Evolutionary conservation across 257 asterid species (phyloP), one percentile per base, ranked within the genome.

Genomic region (Fraxinus anomala): DNA sequence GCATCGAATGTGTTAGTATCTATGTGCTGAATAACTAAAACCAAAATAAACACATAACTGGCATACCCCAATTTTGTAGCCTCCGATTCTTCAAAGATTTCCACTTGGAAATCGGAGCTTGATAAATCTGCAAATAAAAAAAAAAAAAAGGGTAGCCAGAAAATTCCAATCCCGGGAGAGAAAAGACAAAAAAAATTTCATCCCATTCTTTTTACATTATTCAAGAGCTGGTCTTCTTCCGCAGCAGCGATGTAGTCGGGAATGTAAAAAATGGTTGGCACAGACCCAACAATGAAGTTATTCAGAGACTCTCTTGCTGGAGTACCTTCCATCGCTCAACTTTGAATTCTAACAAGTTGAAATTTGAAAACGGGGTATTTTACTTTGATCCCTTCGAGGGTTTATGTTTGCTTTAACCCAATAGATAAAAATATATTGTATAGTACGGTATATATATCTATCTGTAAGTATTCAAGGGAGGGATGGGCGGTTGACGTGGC

Each of bases 51-150:
- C 31, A 39, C 14, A 36, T 30, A 65, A 24, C 19, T 3, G 68
- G 36, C 77, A 47, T 80, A 94, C 98, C 99, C 99, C 99, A 96
- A 80, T 91, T 93, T 67, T 96, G 99, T 5, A 96, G 88, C 76
- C 97, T 90, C 85, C 99, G 87, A 72, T 92, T 89, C 92, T 88
- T 93, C 87, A 96, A 84, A 28, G 88, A 85, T 87, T 90, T 96
- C 98, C 98, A 96, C 86, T 92, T 95, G 75, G 97, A 88, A 56
- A 88, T 77, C 5, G 99, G 97, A 47, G 98, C 94, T 79, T 83
- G 77, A 77, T 91, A 80, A 79, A 93, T 91, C 98, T 94, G 86
- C 54, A 68, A 42, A 70, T 63, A 14, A 33, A 28, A 28, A 33
- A 33, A 33, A 28, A 59, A 11, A 24, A n/a, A 39, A 44, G 30